Evolutionary conservation across 306 rosid genomes (phyloP).

Genomic region (Vigna hirtella): DNA sequence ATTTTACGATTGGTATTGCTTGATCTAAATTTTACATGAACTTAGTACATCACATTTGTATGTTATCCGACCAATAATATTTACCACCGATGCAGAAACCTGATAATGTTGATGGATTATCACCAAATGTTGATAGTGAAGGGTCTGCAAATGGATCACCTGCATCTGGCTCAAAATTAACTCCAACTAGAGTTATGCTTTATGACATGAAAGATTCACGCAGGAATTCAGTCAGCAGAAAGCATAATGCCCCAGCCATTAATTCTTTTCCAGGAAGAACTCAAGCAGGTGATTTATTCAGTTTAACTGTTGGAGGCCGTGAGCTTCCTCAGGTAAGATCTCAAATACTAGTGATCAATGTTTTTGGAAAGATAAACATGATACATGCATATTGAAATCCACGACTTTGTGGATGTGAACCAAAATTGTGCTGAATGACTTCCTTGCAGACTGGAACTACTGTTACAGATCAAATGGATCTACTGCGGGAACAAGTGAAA

Average conservation of each 20-base stretch:
- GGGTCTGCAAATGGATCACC: conserved; percentile 72
- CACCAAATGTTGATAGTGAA: conserved; percentile 64
- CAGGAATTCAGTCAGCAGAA: conserved; percentile 71
- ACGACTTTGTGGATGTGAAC: conserved; percentile 17
- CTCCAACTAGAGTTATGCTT: conserved; percentile 54
- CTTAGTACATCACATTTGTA: conserved; percentile 23
- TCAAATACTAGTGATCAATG: conserved; percentile 33
- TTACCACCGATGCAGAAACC: conserved; percentile 66
- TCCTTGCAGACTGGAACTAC: conserved; percentile 77
- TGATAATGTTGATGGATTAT: conserved; percentile 60
- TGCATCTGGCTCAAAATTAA: conserved; percentile 62
- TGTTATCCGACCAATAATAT: conserved; percentile 23
- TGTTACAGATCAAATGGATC: conserved; percentile 88
- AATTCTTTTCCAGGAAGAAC: conserved; percentile 71
- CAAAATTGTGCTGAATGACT: conserved; percentile 38
- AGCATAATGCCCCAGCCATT: conserved; percentile 60
- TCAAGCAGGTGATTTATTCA: conserved; percentile 88
- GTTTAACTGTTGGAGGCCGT: conserved; percentile 61
- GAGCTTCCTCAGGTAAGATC: conserved; percentile 70
- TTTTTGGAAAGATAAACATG: conserved; percentile 19
- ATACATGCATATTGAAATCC: conserved; percentile 2
- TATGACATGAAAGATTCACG: conserved; percentile 65
- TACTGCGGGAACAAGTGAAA: conserved; percentile 85
- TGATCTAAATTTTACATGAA: conserved; percentile 22
- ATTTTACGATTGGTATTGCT: not conserved